Base-by-base conservation (phyloP, 495 filamentous ascomycete species). In the Xylaria scruposa region DNA sequence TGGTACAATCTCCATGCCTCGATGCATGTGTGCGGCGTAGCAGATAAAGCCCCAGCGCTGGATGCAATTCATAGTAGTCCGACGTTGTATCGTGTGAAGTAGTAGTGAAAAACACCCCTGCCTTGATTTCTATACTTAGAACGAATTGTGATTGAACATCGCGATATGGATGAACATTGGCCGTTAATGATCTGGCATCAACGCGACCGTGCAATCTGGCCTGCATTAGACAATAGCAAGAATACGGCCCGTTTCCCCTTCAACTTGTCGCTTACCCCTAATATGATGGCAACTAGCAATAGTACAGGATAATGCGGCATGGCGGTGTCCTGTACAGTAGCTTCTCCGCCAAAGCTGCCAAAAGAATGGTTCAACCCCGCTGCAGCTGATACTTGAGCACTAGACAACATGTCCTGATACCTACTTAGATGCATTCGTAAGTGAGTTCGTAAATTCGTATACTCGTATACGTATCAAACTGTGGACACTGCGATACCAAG, bases 71-170 rank as follows among this genome's bases (percentile, higher is more conserved):
- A 33, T 44, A 42, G 6, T 9, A 46, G n/a, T 12, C 49, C 63
- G 65, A 67, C 47, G 65, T 67, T 56, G 65, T 42, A 67, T 67
- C 49, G 65, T 40, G 49, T 51, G 65, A 54, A 67, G 42, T 54
- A 44, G 31, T 21, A 63, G 38, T 9, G 46, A 51, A 19, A 42
- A 19, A 21, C 54, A 1, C 54, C 40, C 66, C 66, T 60, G 67
- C 24, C 67, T 31, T 6, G 12, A 26, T 47, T 60, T 60, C 67
- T 69, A 69, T 69, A 59, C 54, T 69, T 69, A 69, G 67, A 59
- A 69, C 38, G 9, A 17, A 21, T 21, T 33, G 2, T 36, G 42
- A 38, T 66, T 33, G 12, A 17, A 56, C n/a, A 36, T 24, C 47
- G 49, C 49, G 44, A 59, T 54, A 26, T 69, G 54, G 54, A 42